Base-by-base conservation (phyloP, 2,329 filamentous ascomycete genomes). In the Cercospora sp. region DNA sequence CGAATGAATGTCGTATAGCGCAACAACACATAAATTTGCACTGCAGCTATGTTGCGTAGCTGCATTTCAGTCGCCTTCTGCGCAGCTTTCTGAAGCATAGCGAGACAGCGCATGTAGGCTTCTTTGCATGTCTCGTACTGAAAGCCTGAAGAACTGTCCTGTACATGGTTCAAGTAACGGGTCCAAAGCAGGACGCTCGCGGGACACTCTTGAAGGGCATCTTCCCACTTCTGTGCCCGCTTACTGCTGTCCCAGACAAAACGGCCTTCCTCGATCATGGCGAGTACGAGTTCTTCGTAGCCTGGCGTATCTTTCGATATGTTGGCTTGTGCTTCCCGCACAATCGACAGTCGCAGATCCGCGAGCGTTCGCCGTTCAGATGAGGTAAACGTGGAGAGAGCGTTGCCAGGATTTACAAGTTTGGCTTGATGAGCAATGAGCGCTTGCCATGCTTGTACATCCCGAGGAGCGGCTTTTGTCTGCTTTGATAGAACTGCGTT, bases 401-500 rank as follows among this genome's bases (percentile, higher is more conserved):
- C 82, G 69, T 75, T 76, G 53, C 83, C 82, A 26, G 83, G 81
- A 62, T 82, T 81, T 51, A 94, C 81, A 65, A 96, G 82, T 2
- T 80, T 78, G 69, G 93, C 88, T 80, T 98, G 94, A 69, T 97
- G 89, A 7, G 88, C 82, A 57, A 94, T 90, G n/a, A 97, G 83
- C 43, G 87, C 84, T 16, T 96, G 79, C 94, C 94, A 98, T 18
- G 88, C 84, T 51, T 88, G 82, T 21, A 91, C 83, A 74, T 96
- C 87, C 5, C 84, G 78, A 0, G 93, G 92, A 24, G 87, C 79
- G 1, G 90, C 83, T 65, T 90, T 88, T 37, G 93, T 88, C 32
- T 79, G 84, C 12, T 85, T 86, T 2, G 86, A 87, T 7, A 97
- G 82, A 62, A 89, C 82, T 0, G 90, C 83, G 13, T 88, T 88